Base-by-base conservation (phyloP, 352 stramenopile species). In the Albugo candida region DNA sequence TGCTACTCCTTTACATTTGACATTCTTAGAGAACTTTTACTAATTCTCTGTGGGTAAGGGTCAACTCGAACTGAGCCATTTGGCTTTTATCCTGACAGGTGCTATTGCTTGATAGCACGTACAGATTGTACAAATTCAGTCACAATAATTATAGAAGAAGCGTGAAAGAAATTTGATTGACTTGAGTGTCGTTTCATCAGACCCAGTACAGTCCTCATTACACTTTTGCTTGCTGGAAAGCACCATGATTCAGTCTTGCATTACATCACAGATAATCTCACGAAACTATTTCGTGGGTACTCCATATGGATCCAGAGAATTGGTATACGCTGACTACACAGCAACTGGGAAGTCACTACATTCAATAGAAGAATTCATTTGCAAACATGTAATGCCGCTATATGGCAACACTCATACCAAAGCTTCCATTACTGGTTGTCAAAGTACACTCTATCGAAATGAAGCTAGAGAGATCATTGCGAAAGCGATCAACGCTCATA, bases 371-470 rank as follows among this genome's bases (percentile, higher is more conserved):
- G 51, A 76, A 13, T 97, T 96, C 47, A 56, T 98, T 5, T 41
- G 57, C 20, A 31, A 66, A 24, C 65, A 85, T 31, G 93, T 97
- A 20, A 55, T 97, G 48, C 92, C 93, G 1, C 70, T 96, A 37
- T 97, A 98, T 61, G 93, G 88, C 21, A 99, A 99, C 56, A 99
- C 94, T 14, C 94, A 99, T 65, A 98, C 94, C 14, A 91, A 73
- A 18, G 82, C 75, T 11, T 92, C 73, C 19, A 63, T 80, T 41
- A 83, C 70, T 37, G 73, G 73, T 1, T 52, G 80, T 11, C 72
- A 83, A 58, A 94, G 72, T 35, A 97, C 91, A 13, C 95, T 84
- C 36, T 98, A 98, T 62, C 81, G 93, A 4, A 67, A 93, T 42
- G 94, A 99, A 57, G 87, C 92, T 13, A 64, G 94, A 18, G 82